phyloP scores from a whole-genome alignment of 768 basidiomycete genomes.

The Lactifluus echinatus region DNA sequence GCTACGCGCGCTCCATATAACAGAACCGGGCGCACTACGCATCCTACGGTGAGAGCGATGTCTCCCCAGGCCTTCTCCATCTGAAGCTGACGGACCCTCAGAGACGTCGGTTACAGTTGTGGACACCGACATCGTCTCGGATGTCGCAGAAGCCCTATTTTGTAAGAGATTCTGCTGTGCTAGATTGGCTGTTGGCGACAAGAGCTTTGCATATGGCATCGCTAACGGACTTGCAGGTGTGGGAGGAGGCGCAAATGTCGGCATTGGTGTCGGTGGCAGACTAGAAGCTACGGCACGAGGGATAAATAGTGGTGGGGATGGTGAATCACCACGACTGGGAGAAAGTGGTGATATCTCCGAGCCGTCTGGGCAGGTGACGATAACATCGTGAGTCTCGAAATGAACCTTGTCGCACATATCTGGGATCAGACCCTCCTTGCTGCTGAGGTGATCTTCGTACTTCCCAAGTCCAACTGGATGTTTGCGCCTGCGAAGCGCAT shows the following conservation, averaged over 20 bases:
- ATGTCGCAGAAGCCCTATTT: constrained; percentile 13
- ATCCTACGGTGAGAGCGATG: constrained; percentile 14
- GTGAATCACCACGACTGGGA: constrained; percentile 1
- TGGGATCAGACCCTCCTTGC: constrained; percentile 13
- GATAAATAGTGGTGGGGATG: constrained; percentile 1
- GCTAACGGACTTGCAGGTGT: constrained; percentile 3
- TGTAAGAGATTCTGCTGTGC: constrained; percentile 15
- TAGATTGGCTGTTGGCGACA: constrained; percentile 19
- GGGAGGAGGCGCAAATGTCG: constrained; percentile 18
- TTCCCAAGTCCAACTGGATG: not conserved
- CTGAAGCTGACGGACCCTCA: constrained; percentile 6
- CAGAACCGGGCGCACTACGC: too few relatives aligned
- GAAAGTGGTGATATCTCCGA: constrained; percentile 12
- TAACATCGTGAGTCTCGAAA: constrained; percentile 16
- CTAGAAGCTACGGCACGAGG: not conserved
- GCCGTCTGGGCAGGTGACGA: constrained; percentile 17
- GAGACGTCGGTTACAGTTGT: constrained; percentile 13
- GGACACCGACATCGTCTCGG: constrained; percentile 14
- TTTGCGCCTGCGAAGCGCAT: constrained; percentile 16
- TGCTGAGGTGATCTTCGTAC: constrained; percentile 13
- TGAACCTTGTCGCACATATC: constrained; percentile 1
- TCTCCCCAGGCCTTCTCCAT: constrained; percentile 3
- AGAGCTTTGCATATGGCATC: constrained; percentile 13
- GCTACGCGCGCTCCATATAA: too few relatives aligned
- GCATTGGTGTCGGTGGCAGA: constrained; percentile 11